phyloP scores from a whole-genome alignment of 129 eudicot species.

The Centaurea solstitialis region DNA sequence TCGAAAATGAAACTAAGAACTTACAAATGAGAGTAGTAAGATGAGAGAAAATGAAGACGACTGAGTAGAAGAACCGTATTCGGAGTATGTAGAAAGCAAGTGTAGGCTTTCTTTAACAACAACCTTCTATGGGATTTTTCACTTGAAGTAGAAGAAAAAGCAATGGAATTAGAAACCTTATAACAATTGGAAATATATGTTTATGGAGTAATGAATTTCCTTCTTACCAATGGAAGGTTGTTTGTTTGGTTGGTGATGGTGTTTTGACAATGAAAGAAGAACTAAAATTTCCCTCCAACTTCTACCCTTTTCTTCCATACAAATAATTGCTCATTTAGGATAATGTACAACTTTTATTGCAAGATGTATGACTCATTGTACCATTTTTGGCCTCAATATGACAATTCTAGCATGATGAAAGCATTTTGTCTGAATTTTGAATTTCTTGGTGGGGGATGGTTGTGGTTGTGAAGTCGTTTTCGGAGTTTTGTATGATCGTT shows the following conservation, averaged over 20 bases:
- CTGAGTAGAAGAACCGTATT: conserved; percentile 16
- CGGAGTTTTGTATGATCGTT: conserved; percentile 29
- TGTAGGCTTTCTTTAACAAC: conserved; percentile 51
- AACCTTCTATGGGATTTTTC: conserved; percentile 52
- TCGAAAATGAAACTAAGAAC: conserved; percentile 2
- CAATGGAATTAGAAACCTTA: conserved; percentile 19
- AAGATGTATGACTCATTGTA: conserved; percentile 3
- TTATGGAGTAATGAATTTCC: conserved; percentile 38
- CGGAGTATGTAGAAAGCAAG: conserved; percentile 87
- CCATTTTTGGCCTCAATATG: not conserved
- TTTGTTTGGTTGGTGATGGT: conserved; percentile 23
- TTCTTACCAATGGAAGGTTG: conserved; percentile 47
- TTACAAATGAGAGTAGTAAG: not conserved
- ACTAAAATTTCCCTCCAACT: conserved; percentile 42
- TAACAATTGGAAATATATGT: conserved; percentile 19
- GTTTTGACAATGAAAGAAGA: conserved; percentile 59
- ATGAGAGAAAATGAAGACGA: conserved; percentile 14
- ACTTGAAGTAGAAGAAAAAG: conserved; percentile 83
- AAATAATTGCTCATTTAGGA: not conserved
- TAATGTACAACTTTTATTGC: conserved; percentile 22
- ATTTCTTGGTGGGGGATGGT: conserved; percentile 24
- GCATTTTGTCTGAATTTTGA: conserved; percentile 17
- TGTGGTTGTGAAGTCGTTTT: conserved; percentile 56
- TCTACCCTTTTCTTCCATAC: conserved; percentile 2
- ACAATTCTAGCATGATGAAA: not conserved